Conservation (phyloP, 257 asterid species). For the Solanum chmielewskii region DNA sequence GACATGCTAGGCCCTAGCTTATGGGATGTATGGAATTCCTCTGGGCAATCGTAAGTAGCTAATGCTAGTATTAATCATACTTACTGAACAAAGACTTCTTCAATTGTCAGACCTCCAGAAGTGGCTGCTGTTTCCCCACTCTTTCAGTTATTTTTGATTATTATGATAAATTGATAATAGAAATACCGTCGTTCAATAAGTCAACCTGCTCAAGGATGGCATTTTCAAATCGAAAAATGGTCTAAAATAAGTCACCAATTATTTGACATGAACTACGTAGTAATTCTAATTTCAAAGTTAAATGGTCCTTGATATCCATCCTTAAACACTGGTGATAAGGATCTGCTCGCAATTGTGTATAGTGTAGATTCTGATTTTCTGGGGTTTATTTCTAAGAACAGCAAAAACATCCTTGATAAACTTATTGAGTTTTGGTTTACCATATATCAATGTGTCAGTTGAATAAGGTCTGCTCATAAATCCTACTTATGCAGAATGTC, state of each 20-base stretch:
- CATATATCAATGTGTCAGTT: not conserved
- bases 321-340: not conserved
- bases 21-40: slow-evolving; percentile 48
- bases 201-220: not conserved
- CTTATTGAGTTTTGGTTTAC: not conserved
- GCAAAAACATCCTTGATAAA: not conserved
- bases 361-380: not conserved
- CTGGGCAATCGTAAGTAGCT: slow-evolving; percentile 34
- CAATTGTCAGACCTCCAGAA: not conserved
- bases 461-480: not conserved
- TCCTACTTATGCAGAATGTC: slow-evolving; percentile 22
- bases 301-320: not conserved
- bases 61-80: not conserved
- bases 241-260: not conserved
- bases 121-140: not conserved
- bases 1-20: slow-evolving; percentile 46
- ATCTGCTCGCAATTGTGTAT: not conserved
- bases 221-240: not conserved
- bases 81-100: not conserved
- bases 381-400: not conserved
- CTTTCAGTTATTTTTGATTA: not conserved
- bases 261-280: not conserved
- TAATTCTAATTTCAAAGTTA: not conserved
- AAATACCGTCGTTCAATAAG: not conserved
- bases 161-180: not conserved